These are phyloP conservation scores for Penicillium sp. DNA, from an alignment of 2,329 filamentous ascomycete genomes.

Conservation along the genomic window DNA sequence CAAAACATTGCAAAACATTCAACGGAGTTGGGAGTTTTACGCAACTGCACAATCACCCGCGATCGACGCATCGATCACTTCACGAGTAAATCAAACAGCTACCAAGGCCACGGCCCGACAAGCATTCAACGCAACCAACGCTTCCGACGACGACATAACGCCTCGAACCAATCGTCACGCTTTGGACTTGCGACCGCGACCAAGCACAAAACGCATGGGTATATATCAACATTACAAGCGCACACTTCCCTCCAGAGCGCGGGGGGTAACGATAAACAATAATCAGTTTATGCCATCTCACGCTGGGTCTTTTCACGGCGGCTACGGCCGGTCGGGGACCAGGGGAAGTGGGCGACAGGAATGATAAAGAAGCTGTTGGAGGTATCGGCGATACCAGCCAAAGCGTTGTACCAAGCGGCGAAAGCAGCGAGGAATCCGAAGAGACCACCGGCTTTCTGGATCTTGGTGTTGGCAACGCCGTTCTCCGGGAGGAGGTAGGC, in stretches of 20 bases:
- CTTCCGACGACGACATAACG: constrained; percentile 10
- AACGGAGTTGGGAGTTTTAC: not conserved
- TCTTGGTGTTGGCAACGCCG: constrained; percentile 42
- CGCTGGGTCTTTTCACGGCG: constrained; percentile 55
- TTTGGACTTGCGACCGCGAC: not conserved
- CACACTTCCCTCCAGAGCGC: not conserved
- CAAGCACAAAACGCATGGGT: constrained; percentile 26
- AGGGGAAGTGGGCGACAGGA: constrained; percentile 91
- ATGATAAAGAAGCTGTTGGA: constrained; percentile 83
- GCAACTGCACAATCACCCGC: not conserved
- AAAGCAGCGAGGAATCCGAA: constrained; percentile 82
- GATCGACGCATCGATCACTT: not conserved
- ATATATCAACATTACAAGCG: constrained; percentile 36
- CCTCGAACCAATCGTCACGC: constrained; percentile 1
- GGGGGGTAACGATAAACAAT: not conserved
- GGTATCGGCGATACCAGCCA: constrained; percentile 73
- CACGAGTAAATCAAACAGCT: not conserved
- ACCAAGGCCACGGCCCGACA: not conserved
- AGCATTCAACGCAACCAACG: not conserved
- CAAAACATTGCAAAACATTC: not conserved
- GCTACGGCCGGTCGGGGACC: constrained; percentile 75
- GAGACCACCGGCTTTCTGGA: constrained; percentile 70
- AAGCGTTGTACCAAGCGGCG: constrained; percentile 81
- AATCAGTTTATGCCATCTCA: constrained; percentile 32
- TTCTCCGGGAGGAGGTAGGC: constrained; percentile 56